Evolutionary conservation across 257 asterid genomes (phyloP).

Genomic region (Capsicum pubescens): DNA sequence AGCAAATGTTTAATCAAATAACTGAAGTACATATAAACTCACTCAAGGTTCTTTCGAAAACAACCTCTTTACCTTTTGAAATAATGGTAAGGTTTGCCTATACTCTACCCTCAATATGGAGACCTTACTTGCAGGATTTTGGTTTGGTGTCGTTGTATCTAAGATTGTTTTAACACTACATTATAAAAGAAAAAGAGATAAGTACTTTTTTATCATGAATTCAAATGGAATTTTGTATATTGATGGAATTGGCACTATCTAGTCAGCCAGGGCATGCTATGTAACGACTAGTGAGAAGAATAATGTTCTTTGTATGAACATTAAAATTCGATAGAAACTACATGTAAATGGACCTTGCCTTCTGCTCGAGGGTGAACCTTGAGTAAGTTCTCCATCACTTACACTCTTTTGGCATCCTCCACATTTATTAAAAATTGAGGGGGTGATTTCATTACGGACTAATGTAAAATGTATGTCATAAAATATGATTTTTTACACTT

Average conservation of each 20-base stretch:
- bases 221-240: neutral
- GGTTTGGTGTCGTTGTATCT: too few species aligned
- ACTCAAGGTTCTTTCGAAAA: too few species aligned
- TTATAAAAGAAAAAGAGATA: too few species aligned
- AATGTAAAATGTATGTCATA: too few species aligned
- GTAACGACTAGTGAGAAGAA: slow-evolving; percentile 23
- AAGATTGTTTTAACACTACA: too few species aligned
- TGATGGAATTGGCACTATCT: neutral
- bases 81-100: too few species aligned
- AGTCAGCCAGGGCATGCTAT: slow-evolving; percentile 28
- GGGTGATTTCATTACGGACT: too few species aligned
- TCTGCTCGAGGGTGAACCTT: slow-evolving; percentile 2
- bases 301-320: slow-evolving; percentile 46
- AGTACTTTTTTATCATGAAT: neutral
- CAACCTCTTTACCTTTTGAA: too few species aligned
- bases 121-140: too few species aligned
- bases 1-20: neutral
- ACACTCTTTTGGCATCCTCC: slow-evolving; percentile 15
- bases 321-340: slow-evolving; percentile 24
- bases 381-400: neutral
- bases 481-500: too few species aligned
- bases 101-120: too few species aligned
- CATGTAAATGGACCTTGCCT: slow-evolving; percentile 29
- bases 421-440: too few species aligned
- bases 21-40: neutral